These are phyloP conservation scores for Entomortierella beljakovae DNA, from an alignment of 192 early-diverging fungal species.

Conservation along the genomic window DNA sequence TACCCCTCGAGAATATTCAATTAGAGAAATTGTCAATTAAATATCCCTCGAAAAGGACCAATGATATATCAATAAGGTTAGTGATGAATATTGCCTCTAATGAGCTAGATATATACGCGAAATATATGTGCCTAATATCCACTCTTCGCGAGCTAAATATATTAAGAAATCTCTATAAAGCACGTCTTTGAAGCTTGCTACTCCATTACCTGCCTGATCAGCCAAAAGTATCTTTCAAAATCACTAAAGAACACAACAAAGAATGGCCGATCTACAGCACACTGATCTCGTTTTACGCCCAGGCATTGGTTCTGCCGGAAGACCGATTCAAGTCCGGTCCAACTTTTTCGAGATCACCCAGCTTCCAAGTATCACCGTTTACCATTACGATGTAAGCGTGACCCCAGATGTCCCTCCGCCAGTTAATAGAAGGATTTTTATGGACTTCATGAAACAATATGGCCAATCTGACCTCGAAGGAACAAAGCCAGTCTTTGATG, in stretches of 20 bases:
- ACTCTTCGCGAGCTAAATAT: too few species aligned
- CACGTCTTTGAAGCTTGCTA: too few species aligned
- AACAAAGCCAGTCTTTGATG: constrained; percentile 82
- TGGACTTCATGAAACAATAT: constrained; percentile 65
- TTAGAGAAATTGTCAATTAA: constrained; percentile 9
- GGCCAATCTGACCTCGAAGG: constrained; percentile 65
- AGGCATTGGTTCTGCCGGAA: constrained; percentile 58
- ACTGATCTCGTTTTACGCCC: constrained; percentile 60
- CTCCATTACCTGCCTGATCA: too few species aligned
- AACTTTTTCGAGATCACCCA: constrained; percentile 84
- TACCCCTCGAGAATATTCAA: not conserved
- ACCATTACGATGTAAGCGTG: constrained; percentile 89
- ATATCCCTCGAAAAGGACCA: constrained; percentile 1
- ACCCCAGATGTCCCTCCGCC: constrained; percentile 80
- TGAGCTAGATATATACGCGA: too few species aligned
- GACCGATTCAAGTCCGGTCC: constrained; percentile 53
- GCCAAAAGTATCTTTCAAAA: not conserved
- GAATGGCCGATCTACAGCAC: not conserved
- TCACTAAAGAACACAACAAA: not conserved
- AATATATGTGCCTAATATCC: too few species aligned
- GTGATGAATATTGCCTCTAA: too few species aligned
- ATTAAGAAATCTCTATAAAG: too few species aligned
- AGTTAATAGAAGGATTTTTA: constrained; percentile 75
- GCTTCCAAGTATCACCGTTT: constrained; percentile 71
- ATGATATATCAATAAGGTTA: not conserved